Base-by-base conservation (phyloP, 2,329 filamentous ascomycete species). In the Fusarium sp. region DNA sequence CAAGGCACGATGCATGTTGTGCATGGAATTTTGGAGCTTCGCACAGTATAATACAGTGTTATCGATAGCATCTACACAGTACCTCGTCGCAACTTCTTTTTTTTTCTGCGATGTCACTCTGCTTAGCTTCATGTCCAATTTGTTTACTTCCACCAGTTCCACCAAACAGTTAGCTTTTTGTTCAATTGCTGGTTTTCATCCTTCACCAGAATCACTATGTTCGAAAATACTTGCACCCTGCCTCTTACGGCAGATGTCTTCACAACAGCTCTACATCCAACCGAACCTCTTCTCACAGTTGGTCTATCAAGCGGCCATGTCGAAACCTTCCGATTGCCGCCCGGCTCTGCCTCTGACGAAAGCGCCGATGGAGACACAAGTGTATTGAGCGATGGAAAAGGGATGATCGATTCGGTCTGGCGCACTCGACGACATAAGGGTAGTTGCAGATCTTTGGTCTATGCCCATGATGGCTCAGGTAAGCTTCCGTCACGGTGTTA, bases 191-290 rank as follows among this genome's bases (percentile, higher is more conserved):
- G 34, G 18, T n/a, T 37, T 37, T 14, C 37, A 43, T 23, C 14
- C 3, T 53, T 28, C n/a, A 13, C 7, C 19, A 11, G 10, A 37
- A 45, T 23, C n/a, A 25, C 23, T 75, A 97, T 97, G 93, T 93
- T 97, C 77, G 94, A 98, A 80, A 97, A 93, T 70, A 87, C 97
- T 70, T 98, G 95, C 85, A 93, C 92, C 26, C 88, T 98, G 46
- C 94, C 94, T 68, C 89, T 98, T 48, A 88, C 88, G 61, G 88
- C 92, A 60, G 96, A 98, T 77, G 85, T 99, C 75, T 98, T 99
- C 82, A 82, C 93, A 3, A 94, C 97, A 80, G 92, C 91, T 14
- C 84, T 97, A 21, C 96, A 99, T 78, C 94, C 96, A 2, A 88
- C 86, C 1, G 89, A 94, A 78, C 93, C 95, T 16, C 83, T 99